Percentiles rank a stretch among this genome's conserved stretches.
Conservation (phyloP, 2,329 filamentous ascomycete species). For the Monosporascus sp. region DNA sequence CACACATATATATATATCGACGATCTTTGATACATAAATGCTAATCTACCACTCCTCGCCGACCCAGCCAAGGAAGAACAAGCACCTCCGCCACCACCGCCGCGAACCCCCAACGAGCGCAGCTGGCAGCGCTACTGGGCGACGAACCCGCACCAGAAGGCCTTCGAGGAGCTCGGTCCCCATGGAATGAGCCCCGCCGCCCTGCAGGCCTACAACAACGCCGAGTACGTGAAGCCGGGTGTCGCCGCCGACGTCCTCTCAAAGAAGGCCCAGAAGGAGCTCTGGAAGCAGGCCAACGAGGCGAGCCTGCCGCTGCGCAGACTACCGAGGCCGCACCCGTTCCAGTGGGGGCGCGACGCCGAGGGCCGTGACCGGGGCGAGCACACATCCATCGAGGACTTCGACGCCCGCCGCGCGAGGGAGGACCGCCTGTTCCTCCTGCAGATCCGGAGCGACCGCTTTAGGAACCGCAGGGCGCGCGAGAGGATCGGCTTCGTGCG, state of each 20-base stretch:
- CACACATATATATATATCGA: too few species aligned
- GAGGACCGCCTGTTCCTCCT: slow-evolving; percentile 38
- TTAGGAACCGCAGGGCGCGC: slow-evolving; percentile 32
- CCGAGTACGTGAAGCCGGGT: slow-evolving; percentile 39
- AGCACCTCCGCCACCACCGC: slow-evolving; percentile 25
- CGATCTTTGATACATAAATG: too few species aligned
- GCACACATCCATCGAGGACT: slow-evolving; percentile 38
- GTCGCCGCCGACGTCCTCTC: slow-evolving; percentile 23
- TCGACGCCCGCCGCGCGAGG: slow-evolving; percentile 36
- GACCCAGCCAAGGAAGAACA: slow-evolving; percentile 14
- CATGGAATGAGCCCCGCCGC: slow-evolving; percentile 41
- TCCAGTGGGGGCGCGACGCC: slow-evolving; percentile 45
- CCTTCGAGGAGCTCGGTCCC: slow-evolving; percentile 39
- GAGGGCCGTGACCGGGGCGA: slow-evolving; percentile 43
- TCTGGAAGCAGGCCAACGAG: slow-evolving; percentile 52
- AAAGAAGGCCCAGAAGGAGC: slow-evolving; percentile 50
- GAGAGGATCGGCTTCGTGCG: neutral
- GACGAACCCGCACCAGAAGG: slow-evolving; percentile 43
- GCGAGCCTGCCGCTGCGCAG: slow-evolving; percentile 44
- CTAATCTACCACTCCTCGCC: neutral
- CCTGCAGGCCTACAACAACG: slow-evolving; percentile 42
- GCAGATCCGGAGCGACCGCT: slow-evolving; percentile 38
- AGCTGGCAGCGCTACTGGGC: slow-evolving; percentile 42
- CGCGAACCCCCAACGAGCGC: slow-evolving; percentile 43
- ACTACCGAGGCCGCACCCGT: slow-evolving; percentile 24